Percentiles rank a stretch among this genome's conserved stretches.
These are phyloP conservation scores for Sicyos baderoa DNA, from an alignment of 306 rosid genomes.

Conservation along the genomic window DNA sequence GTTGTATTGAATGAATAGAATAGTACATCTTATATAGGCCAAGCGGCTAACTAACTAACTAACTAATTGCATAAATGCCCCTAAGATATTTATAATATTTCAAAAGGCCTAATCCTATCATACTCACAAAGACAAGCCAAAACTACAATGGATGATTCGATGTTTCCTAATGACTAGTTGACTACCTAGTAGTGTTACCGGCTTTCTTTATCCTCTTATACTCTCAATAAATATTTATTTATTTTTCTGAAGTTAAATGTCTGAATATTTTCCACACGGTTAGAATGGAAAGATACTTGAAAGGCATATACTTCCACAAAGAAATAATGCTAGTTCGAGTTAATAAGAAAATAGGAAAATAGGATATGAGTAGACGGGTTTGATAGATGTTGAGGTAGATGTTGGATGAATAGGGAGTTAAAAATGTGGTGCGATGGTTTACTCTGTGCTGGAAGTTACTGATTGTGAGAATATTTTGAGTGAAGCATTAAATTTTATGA, in stretches of 20 bases:
- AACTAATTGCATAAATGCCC: too few relatives aligned
- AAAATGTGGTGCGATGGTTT: background rate
- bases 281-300: slow-evolving; percentile 2
- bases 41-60: too few relatives aligned
- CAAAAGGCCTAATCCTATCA: too few relatives aligned
- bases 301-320: background rate
- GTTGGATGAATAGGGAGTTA: slow-evolving; percentile 1
- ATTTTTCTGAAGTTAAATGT: background rate
- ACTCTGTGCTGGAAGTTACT: background rate
- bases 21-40: too few relatives aligned
- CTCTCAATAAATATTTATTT: background rate
- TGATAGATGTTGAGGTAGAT: slow-evolving; percentile 3
- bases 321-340: background rate
- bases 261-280: background rate
- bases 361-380: background rate
- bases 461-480: background rate
- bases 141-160: background rate
- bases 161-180: slow-evolving; percentile 4
- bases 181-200: background rate
- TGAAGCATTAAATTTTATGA: background rate
- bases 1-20: too few relatives aligned
- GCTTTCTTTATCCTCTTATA: background rate
- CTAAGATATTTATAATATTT: too few relatives aligned
- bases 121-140: slow-evolving; percentile 6
- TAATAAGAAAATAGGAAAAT: background rate